Evolutionary conservation across 208 protist genomes (phyloP), one percentile per base, ranked within the genome.

Genomic region (Leishmania tropica): DNA sequence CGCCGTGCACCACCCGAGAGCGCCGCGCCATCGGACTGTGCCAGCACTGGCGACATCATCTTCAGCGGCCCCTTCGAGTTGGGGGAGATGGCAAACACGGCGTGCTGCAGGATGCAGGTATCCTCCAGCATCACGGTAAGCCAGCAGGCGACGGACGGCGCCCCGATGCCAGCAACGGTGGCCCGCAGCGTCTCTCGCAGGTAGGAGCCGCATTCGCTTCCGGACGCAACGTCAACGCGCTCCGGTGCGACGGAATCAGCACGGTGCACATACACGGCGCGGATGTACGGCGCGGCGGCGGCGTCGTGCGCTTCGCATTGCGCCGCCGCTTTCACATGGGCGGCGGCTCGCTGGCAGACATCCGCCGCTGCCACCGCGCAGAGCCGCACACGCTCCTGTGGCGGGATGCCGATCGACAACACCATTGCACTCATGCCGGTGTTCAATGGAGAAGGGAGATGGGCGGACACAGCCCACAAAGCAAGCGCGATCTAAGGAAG

Each of bases 31-130:
- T 70, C 82, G 17, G 56, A 10, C 35, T 73, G 70, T 31, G 56
- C 21, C 5, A 58, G 24, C 8, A 78, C 3, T 58, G 64, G 60
- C 51, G 78, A 62, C 24, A 54, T 67, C 76, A 78, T 78, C 47
- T 65, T 76, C 5, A 73, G 70, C 56, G 81, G 68, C 42, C 54
- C 37, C n/a, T 35, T 28, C n/a, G 73, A 71, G n/a, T 67, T 47
- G 3, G 71, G 7, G 37, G 78, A 37, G 51, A 81, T 68, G 60
- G 78, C 82, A 56, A 92, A 92, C 60, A 89, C 60, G 35, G 81
- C 84, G 77, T 92, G 88, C 48, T 88, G 84, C 65, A 92, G 62
- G 11, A 85, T 86, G 78, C 86, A 86, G 31, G 84, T 86, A 65
- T 92, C 85, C 28, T 83, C 79, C 75, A 89, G 71, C 58, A 58